These are phyloP conservation scores for Mycogone perniciosa DNA, from an alignment of 2,329 filamentous ascomycete genomes.

Conservation along the genomic window DNA sequence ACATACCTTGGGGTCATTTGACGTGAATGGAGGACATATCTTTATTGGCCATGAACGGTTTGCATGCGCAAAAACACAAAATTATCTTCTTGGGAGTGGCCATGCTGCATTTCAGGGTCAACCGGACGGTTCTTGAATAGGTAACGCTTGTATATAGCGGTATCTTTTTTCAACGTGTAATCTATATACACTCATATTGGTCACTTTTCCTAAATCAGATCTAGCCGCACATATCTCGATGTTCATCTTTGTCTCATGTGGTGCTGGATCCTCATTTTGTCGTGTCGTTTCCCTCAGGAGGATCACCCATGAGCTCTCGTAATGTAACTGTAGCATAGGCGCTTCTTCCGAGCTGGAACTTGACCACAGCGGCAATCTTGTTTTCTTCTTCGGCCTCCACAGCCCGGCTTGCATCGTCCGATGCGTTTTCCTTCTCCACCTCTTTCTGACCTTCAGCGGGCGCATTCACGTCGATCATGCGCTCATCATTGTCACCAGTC, in stretches of 20 bases:
- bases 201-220: no score
- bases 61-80: neutral
- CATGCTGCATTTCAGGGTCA: slow-evolving; percentile 2
- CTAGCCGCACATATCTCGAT: no score
- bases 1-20: neutral
- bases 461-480: slow-evolving; percentile 3
- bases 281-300: slow-evolving; percentile 17
- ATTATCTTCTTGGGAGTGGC: neutral
- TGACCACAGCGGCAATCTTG: slow-evolving; percentile 61
- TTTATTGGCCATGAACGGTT: neutral
- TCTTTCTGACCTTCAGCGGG: neutral
- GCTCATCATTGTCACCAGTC: neutral
- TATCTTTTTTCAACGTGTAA: slow-evolving; percentile 3
- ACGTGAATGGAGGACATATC: neutral
- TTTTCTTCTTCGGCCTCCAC: slow-evolving; percentile 21
- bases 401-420: slow-evolving; percentile 10
- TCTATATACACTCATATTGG: neutral
- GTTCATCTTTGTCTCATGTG: no score
- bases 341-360: slow-evolving; percentile 69
- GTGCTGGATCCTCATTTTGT: neutral
- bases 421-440: neutral
- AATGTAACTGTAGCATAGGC: slow-evolving; percentile 83
- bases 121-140: slow-evolving; percentile 3
- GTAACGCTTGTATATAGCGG: slow-evolving; percentile 6
- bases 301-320: slow-evolving; percentile 63